A percentile compares a stretch with the other conserved stretches of the same genome.
Conservation (phyloP, 148 eudicot species). For the Oxyria digyna region DNA sequence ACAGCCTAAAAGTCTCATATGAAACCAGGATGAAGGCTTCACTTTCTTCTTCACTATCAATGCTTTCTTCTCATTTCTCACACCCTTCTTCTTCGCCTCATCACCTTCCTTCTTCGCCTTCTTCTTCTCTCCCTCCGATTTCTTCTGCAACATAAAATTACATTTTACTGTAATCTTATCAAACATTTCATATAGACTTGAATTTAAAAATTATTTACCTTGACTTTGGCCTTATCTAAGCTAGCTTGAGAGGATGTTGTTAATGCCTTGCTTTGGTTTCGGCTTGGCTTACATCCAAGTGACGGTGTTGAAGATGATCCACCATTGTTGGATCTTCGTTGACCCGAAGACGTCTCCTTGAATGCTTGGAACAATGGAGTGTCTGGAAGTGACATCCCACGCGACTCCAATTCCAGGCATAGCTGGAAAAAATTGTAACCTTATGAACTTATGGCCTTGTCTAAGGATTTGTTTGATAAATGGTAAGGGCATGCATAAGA, state of each 20-base stretch:
- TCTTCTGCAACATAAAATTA: not conserved
- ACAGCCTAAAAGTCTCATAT: conserved; percentile 1
- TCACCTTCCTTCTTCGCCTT: not conserved
- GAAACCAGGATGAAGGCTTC: conserved; percentile 1
- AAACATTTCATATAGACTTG: not conserved
- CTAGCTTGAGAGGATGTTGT: conserved; percentile 2
- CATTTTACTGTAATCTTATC: not conserved
- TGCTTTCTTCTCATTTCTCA: not conserved
- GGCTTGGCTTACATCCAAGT: not conserved
- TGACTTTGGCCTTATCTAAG: conserved; percentile 2
- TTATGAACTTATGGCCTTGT: no score
- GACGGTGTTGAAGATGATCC: not conserved
- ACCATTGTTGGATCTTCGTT: not conserved
- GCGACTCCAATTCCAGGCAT: conserved; percentile 4
- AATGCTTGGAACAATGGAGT: conserved; percentile 8
- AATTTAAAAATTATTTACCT: not conserved
- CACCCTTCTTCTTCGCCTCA: conserved; percentile 2
- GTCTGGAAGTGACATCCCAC: conserved; percentile 6
- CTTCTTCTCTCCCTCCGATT: not conserved
- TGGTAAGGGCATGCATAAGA: no score
- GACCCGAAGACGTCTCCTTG: not conserved
- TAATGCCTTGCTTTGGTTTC: conserved; percentile 6
- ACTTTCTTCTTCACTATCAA: not conserved
- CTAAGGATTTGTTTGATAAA: no score
- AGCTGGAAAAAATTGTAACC: no score